Evolutionary conservation across 257 asterid genomes (phyloP).

Genomic region (Nicotiana undulata): DNA sequence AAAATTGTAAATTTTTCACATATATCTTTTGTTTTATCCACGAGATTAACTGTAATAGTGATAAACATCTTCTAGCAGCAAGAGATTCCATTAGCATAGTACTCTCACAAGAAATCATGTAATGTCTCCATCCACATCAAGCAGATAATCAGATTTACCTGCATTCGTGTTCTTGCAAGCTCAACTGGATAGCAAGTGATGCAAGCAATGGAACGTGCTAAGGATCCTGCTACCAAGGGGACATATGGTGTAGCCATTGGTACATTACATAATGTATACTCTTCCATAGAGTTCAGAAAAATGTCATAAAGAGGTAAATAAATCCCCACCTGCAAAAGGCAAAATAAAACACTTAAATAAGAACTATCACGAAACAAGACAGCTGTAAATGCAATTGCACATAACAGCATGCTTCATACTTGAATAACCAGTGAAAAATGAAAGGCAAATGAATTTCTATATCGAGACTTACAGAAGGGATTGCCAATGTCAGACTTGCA

Average conservation of each 20-base stretch:
- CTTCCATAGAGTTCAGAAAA: constrained; percentile 66
- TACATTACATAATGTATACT: constrained; percentile 32
- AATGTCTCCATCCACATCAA: not conserved
- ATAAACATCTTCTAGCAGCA: not conserved
- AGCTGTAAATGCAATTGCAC: not conserved
- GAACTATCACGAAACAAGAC: not conserved
- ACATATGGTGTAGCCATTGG: constrained; percentile 55
- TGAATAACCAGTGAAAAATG: constrained; percentile 4
- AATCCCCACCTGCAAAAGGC: constrained; percentile 63
- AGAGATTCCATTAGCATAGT: not conserved
- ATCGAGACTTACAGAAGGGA: constrained; percentile 69
- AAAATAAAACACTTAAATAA: not conserved
- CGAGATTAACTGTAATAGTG: not conserved
- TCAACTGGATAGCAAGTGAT: constrained; percentile 83
- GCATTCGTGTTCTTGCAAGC: constrained; percentile 95
- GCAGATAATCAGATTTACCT: constrained; percentile 34
- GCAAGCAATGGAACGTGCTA: constrained; percentile 87
- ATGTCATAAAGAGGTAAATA: constrained; percentile 90
- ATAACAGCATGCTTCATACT: not conserved
- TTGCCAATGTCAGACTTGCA: constrained; percentile 86
- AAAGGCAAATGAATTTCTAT: not conserved
- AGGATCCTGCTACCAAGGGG: constrained; percentile 79
- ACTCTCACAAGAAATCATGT: not conserved
- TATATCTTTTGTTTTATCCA: not conserved
- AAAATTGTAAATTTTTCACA: not conserved